Evolutionary conservation across 371 early-diverging fungal genomes (phyloP).

Genomic region (Rhizopus microsporus): DNA sequence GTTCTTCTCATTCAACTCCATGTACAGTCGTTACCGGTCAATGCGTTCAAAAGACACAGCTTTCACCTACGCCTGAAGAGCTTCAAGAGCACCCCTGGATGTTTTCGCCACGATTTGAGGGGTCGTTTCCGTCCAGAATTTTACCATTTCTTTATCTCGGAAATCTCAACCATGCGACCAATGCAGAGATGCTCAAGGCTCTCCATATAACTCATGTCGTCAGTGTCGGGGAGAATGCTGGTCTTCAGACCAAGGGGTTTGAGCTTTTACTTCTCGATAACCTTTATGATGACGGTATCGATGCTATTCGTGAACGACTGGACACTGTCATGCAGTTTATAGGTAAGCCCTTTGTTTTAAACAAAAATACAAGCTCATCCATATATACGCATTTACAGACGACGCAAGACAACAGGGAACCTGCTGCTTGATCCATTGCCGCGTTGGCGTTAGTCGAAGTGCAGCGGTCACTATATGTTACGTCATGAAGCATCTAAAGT

Average conservation of each 20-base stretch:
- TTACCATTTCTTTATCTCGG: constrained; percentile 66
- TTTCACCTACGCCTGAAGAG: constrained; percentile 23
- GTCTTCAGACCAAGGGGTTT: constrained; percentile 35
- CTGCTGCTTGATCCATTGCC: constrained; percentile 61
- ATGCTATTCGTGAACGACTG: constrained; percentile 54
- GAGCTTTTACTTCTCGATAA: constrained; percentile 54
- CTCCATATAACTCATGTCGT: constrained; percentile 62
- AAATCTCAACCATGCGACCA: constrained; percentile 68
- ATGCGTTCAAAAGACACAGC: background rate
- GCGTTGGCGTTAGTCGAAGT: constrained; percentile 69
- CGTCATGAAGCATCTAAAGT: constrained; percentile 56
- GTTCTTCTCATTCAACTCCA: no score
- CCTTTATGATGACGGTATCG: constrained; percentile 68
- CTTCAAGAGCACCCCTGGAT: constrained; percentile 53
- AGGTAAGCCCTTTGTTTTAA: constrained; percentile 43
- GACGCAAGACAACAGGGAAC: constrained; percentile 31
- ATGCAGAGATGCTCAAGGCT: constrained; percentile 59
- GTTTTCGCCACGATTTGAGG: constrained; percentile 62
- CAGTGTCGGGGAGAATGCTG: constrained; percentile 65
- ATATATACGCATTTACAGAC: constrained; percentile 17
- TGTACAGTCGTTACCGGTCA: background rate
- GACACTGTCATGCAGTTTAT: constrained; percentile 55
- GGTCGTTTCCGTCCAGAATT: constrained; percentile 66
- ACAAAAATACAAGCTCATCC: background rate
- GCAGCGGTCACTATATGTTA: constrained; percentile 71